Base-by-base conservation (phyloP, 202 grass and related monocot species). In the Saccharum hybrid region DNA sequence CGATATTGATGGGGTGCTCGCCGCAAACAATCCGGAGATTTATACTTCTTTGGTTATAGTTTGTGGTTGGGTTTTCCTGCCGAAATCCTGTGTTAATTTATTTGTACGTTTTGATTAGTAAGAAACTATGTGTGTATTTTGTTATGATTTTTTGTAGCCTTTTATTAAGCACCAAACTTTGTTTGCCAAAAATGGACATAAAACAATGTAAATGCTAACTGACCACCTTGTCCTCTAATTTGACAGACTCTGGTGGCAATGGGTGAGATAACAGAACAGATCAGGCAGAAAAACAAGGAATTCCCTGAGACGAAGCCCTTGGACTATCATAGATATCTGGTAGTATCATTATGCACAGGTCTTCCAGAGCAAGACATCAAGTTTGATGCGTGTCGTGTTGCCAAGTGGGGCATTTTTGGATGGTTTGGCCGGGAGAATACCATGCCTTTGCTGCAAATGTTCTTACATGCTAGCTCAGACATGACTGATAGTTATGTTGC, bases 21-120 rank as follows among this genome's bases (percentile, higher is more conserved):
- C 64, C 1, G 80, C 90, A 63, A 92, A 92, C 66, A 92, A 89
- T 75, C 86, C 83, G 18, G 90, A 84, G 64, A 62, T 26, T n/a
- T 14, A 75, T 62, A 2, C 19, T 73, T 19, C 5, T 68, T 82
- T 69, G 38, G 19, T 36, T 59, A 41, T 34, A 21, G 70, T 36
- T 13, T 19, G 38, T 69, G 34, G 21, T 66, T 75, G 43, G 43
- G 14, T 67, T 56, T 74, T 54, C 26, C n/a, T 81, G 19, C 5
- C 8, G 30, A 59, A 7, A 30, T 67, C 30, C n/a, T 19, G 10
- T 73, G 1, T 49, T 72, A 26, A 34, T 37, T 48, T 64, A 82
- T 12, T n/a, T 37, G 18, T 87, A 74, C 0, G 13, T 13, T 57
- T 73, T 63, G 10, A 62, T 30, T 19, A 60, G 37, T n/a, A 72